Base-by-base conservation (phyloP, 805 yeast species). In the Candida dendrica region DNA sequence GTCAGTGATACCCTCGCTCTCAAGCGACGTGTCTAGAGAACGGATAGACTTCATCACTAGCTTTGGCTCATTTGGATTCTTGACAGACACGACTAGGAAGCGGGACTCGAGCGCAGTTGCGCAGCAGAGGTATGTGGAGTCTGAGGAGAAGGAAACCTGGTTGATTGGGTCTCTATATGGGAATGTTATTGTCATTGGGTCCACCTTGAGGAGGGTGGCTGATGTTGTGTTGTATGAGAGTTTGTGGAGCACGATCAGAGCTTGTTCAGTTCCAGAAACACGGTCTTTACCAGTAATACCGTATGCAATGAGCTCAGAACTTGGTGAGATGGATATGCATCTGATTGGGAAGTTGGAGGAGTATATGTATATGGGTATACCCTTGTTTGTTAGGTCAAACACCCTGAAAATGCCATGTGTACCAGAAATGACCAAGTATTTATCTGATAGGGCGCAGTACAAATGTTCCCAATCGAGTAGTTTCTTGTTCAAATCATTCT, bases 151-250 rank as follows among this genome's bases (percentile, higher is more conserved):
- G 38, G 78, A 75, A 9, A 90, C 60, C 3, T 83, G 69, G 48
- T 82, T 82, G 33, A 90, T 77, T 1, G 95, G 95, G 59, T 91
- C 97, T 26, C 86, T 64, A 59, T 87, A 88, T 0, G 97, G 96
- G 39, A 86, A 70, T 0, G 95, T 82, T 27, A 89, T 78, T 2
- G 89, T 78, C 9, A 82, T 71, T 3, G 87, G 83, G 34, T 75
- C 77, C 4, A 73, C 77, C 19, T 65, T 51, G 34, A 45, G 47
- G n/a, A 61, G 43, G 29, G 43, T 42, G 6, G 44, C 10, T 14
- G 27, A 14, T 19, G 37, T 19, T 14, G 15, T 22, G 26, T 34
- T 34, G 26, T n/a, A 34, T 10, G 24, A 22, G 48, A 50, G 53
- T 51, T 66, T 68, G 46, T 82, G 82, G 36, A 87, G 63, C 4